Evolutionary conservation across 352 stramenopile genomes (phyloP), one percentile per base, ranked within the genome.

Genomic region (Globisporangium iwayamae): DNA sequence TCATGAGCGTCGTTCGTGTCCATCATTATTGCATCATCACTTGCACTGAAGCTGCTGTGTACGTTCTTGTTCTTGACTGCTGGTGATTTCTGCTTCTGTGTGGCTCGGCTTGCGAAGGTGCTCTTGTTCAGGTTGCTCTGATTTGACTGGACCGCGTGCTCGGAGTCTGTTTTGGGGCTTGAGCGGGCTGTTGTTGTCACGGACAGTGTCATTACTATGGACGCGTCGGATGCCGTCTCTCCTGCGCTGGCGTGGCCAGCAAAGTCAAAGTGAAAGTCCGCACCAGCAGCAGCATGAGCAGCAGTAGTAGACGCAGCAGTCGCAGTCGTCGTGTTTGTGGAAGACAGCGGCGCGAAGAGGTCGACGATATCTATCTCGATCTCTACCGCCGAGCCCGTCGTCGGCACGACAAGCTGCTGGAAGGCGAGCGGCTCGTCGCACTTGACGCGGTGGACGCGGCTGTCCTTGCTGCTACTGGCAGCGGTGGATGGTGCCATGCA

Each of bases 301-400:
- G 25, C 22, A 25, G 25, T 25, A 36, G 25, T 25, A 38, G 34
- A 38, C 34, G 34, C 34, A 9, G 34, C 22, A 25, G 22, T 13
- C 9, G 36, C 9, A 39, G 36, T 39, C 6, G 36, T 39, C 7
- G 36, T 13, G 25, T 9, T 30, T 10, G 28, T 8, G 38, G 55
- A n/a, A 10, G 39, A 10, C 39, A 45, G 39, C 14, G 39, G 38
- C 25, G 55, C 7, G 25, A 60, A 60, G 20, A 60, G 55, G 55
- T 52, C 55, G 38, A 39, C 55, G 18, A 51, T 47, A 39, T 60
- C 55, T 14, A 60, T 60, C 6, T 18, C 36, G 22, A 60, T 7
- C 25, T 20, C 38, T 8, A 25, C 55, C 3, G 50, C 50, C 13
- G 18, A 13, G 43, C 6, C 43, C 3, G 16, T 6, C 16, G 5